phyloP scores from a whole-genome alignment of 176 grass and related monocot genomes.

The Hyparrhenia diplandra region DNA sequence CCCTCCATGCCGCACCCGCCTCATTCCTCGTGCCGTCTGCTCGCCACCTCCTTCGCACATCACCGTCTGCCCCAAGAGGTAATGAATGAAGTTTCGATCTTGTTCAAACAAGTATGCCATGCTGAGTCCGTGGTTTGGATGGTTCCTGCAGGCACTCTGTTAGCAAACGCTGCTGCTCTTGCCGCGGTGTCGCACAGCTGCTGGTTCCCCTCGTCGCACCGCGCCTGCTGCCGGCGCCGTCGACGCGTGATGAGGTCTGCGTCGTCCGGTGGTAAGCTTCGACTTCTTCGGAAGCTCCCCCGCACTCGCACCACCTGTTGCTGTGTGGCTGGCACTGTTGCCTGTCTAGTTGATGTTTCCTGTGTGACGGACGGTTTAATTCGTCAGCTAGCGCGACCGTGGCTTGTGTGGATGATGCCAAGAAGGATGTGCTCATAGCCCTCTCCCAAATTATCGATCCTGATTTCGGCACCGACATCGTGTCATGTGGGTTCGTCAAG shows the following conservation, averaged over 20 bases:
- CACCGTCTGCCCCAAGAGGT: background rate
- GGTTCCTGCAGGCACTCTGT: constrained; percentile 11
- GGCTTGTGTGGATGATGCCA: constrained; percentile 56
- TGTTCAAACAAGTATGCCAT: no score
- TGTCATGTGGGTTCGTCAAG: constrained; percentile 91
- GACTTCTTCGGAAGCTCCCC: background rate
- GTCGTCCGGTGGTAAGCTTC: constrained; percentile 26
- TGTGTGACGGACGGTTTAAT: no score
- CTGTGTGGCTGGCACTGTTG: no score
- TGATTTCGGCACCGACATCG: constrained; percentile 95
- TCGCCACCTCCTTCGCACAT: background rate
- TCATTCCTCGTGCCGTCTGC: constrained; percentile 28
- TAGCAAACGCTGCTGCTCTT: constrained; percentile 10
- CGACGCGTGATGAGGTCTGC: constrained; percentile 5
- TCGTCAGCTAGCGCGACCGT: constrained; percentile 33
- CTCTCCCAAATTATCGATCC: constrained; percentile 96
- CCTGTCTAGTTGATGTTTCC: no score
- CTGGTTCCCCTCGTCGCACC: background rate
- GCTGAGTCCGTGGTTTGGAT: no score
- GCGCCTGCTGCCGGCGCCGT: constrained; percentile 8
- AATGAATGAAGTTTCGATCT: no score
- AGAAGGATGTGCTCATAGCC: constrained; percentile 68
- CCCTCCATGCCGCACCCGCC: constrained; percentile 18
- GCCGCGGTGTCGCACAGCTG: background rate
- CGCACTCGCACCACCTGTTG: no score